Evolutionary conservation across 2,329 filamentous ascomycete genomes (phyloP), one percentile per base, ranked within the genome.

Genomic region (Fusarium avenaceum): DNA sequence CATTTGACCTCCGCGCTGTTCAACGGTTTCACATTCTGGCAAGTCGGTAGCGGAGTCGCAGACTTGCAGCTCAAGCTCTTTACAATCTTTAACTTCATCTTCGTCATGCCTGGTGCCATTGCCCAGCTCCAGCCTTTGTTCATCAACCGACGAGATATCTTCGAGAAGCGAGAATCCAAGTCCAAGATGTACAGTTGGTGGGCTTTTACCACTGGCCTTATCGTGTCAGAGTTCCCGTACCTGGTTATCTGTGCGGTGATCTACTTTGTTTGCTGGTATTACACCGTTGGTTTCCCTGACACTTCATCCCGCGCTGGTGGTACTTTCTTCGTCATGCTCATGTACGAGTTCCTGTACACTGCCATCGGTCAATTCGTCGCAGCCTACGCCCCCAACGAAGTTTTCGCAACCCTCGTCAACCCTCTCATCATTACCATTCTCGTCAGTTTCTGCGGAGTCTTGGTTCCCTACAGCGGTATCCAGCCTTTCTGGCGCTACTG

Each of bases 371-470:
- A 90, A 69, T 86, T 87, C 71, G 80, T 89, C n/a, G 86, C 87
- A 0, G 87, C 88, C 1, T 89, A 89, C 62, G 85, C 87, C 0
- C 87, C 87, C 0, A 89, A 87, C 64, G 86, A 83, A 33, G 83
- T 87, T 13, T 88, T 89, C 44, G 87, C 87, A 0, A 80, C 85
- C 0, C 80, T 89, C 6, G 82, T 84, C 63, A 89, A 89, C 65
- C 86, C 86, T 0, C 73, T 89, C 1, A 52, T 89, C 13, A 78
- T 89, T 56, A 82, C 84, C 73, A 76, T 88, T 40, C 81, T 93
- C 4, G 84, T 92, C 10, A 86, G 85, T 2, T 94, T 94, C 80
- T 93, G 90, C 70, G 92, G 92, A 65, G 90, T 94, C 2, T 81
- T 93, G 7, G 91, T 93, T 0, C 90, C 91, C 0, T 92, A 90